Evolutionary conservation across 768 basidiomycete species (phyloP), one percentile per base, ranked within the genome.

Genomic region (Suillus luteus): DNA sequence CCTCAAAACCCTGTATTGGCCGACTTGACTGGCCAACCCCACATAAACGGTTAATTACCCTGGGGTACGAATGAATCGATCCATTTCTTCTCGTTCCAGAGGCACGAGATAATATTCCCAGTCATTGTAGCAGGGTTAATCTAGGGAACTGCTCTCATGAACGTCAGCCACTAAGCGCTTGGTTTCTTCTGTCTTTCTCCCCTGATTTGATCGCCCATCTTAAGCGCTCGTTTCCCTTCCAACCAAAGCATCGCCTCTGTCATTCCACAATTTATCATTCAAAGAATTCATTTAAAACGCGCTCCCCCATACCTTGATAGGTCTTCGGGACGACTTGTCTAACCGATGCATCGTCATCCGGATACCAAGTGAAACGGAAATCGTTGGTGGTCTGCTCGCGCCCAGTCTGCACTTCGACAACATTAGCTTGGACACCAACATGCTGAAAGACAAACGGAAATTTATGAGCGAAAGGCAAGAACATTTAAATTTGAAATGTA

Each of bases 191-290:
- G 27, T 57, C 55, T 57, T 40, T 57, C 22, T 24, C 79, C 76
- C 41, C 86, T 75, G 70, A 93, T 91, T 69, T 88, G 85, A 38
- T 82, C 82, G 4, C 90, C 90, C 51, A 91, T 75, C 70, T 88
- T 87, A 8, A 93, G 77, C 2, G 91, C 86, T 6, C 92, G 80
- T 64, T 83, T 85, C 0, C 89, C 92, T 73, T 94, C 92, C 27
- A 95, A 76, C 88, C 91, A 95, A 31, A 86, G 75, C 92, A 95
- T 95, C 7, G 90, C 87, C 72, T 94, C 93, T 88, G 75, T 63
- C 65, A 71, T 48, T 65, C 62, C 48, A 67, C 40, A 69, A 37
- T 33, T 54, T 59, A 60, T 60, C 24, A 22, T 65, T 52, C 27
- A 52, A 44, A 6, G 46, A 8, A 58, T n/a, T 31, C 9, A 17